Base-by-base conservation (phyloP, 2,329 filamentous ascomycete genomes). In the Aureobasidium mangrovei region DNA sequence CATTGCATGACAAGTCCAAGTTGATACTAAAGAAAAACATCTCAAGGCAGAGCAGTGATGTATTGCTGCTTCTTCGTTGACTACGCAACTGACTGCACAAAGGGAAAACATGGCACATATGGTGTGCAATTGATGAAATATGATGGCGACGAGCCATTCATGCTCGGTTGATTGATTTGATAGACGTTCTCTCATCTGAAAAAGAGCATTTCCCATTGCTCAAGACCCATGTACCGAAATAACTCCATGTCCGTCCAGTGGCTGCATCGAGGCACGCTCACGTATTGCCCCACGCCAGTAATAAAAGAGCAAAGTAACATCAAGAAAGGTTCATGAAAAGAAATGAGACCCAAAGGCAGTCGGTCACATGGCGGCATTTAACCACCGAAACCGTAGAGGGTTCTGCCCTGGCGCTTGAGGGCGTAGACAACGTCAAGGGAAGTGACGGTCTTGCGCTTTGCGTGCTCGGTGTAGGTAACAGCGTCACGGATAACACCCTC, bases 391-490 rank as follows among this genome's bases (percentile, higher is more conserved):
- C 81, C 81, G 74, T 84, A 84, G 44, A 84, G 79, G 63, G 81
- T 84, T 59, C 78, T 77, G 69, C 79, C 79, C 75, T 81, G 79
- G 70, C 79, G 72, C 77, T 82, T 81, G 66, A 82, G 76, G 58
- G 79, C 79, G 69, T 81, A 82, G 72, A 82, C 79, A 61, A 82
- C 79, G 64, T 82, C 79, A 64, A 81, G 76, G 57, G 78, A 81
- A 36, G 73, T 83, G 70, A 84, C 81, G 35, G 81, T 84, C 79
- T 85, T 85, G 74, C 85, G 81, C 83, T 88, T 88, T 72, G 83
- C 83, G 80, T 88, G 85, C 77, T 88, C 85, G 63, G 85, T 88
- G 78, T 88, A 88, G 69, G 85, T 88, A 74, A 88, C 82, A 59
- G 84, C 83, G 67, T 88, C 84, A 73, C 84, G 81, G 70, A 89